Evolutionary conservation across 495 filamentous ascomycete genomes (phyloP).

Genomic region (Cercophora newfieldiana): DNA sequence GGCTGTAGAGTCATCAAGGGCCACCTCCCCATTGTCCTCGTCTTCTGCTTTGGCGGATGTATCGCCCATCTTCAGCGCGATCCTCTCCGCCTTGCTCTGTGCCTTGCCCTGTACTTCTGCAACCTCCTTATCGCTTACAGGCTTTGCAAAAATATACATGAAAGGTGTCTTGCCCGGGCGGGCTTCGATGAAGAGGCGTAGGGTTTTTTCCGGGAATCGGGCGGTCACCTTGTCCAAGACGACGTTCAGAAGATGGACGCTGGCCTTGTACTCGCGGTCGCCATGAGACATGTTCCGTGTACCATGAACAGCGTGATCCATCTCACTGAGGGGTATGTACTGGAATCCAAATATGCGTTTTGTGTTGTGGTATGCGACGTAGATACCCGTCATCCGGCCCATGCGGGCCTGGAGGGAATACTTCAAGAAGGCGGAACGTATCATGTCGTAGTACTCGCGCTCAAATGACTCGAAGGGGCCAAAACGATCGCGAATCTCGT

Average conservation of each 20-base stretch:
- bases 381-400: slow-evolving; percentile 98
- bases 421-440: slow-evolving; percentile 89
- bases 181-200: slow-evolving; percentile 88
- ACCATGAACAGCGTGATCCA: slow-evolving; percentile 84
- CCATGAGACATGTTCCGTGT: slow-evolving; percentile 64
- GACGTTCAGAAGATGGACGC: slow-evolving; percentile 74
- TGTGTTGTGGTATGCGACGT: slow-evolving; percentile 96
- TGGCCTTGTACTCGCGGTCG: slow-evolving; percentile 83
- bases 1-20: no score
- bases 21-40: slow-evolving; percentile 7
- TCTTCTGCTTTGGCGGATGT: slow-evolving; percentile 5
- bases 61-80: slow-evolving; percentile 64
- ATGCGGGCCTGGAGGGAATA: slow-evolving; percentile 95
- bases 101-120: slow-evolving; percentile 69
- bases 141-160: slow-evolving; percentile 90
- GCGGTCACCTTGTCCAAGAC: slow-evolving; percentile 70
- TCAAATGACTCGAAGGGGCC: slow-evolving; percentile 90
- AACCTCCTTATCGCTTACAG: slow-evolving; percentile 71
- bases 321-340: slow-evolving; percentile 81
- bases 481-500: slow-evolving; percentile 74
- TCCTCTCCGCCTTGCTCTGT: slow-evolving; percentile 61
- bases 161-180: slow-evolving; percentile 57
- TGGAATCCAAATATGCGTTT: slow-evolving; percentile 97
- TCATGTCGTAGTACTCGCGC: slow-evolving; percentile 96
- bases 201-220: slow-evolving; percentile 69